phyloP scores from a whole-genome alignment of 75 land plant species.

The Selaginella tamariscina region DNA sequence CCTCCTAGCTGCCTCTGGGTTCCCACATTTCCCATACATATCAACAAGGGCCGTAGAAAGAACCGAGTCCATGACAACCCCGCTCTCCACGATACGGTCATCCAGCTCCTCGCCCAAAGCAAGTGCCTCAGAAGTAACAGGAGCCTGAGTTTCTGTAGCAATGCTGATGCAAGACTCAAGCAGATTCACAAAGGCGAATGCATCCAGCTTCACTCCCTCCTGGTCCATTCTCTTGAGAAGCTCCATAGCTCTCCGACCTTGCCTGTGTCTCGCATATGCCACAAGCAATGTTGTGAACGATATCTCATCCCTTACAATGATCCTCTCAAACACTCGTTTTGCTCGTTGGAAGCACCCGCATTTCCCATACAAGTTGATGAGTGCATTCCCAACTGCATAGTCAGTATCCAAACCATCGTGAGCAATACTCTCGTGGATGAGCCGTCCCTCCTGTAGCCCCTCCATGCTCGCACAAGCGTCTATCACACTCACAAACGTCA shows the following conservation, averaged over 20 bases:
- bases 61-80: slow-evolving; percentile 14
- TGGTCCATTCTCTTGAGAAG: not conserved
- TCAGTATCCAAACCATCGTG: not conserved
- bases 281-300: not conserved
- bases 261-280: not conserved
- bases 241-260: not conserved
- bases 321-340: slow-evolving; percentile 14
- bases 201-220: not conserved
- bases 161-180: not conserved
- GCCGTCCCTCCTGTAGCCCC: not conserved
- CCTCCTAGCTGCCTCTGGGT: slow-evolving; percentile 3
- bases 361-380: slow-evolving; percentile 17
- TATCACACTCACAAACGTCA: not conserved
- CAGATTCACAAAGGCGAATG: not conserved
- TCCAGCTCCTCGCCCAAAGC: not conserved
- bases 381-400: not conserved
- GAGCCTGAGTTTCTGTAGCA: not conserved
- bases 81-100: not conserved
- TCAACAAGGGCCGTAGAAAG: slow-evolving; percentile 18
- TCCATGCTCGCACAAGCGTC: not conserved
- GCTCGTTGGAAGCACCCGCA: slow-evolving; percentile 14
- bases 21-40: slow-evolving; percentile 29
- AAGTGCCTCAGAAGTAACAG: not conserved
- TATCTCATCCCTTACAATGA: not conserved
- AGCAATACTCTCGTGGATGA: not conserved